Evolutionary conservation across 2,329 filamentous ascomycete species (phyloP).

Genomic region (Epichloe coenophiala): DNA sequence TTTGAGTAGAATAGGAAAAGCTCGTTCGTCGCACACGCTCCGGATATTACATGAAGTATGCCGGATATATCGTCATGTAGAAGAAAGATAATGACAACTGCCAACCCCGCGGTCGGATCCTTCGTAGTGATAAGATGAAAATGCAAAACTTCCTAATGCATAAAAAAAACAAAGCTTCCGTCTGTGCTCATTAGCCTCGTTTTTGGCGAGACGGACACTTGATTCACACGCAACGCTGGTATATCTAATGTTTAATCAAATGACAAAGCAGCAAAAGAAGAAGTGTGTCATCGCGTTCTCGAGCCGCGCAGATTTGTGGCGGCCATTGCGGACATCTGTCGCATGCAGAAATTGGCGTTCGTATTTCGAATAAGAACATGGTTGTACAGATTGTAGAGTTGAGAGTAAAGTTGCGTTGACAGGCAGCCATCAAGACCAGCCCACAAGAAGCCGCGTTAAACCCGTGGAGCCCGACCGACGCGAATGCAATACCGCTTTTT

Average conservation of each 20-base stretch:
- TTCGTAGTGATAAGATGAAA: constrained; percentile 4
- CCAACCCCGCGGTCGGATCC: constrained; percentile 9
- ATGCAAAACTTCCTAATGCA: constrained; percentile 15
- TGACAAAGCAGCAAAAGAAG: constrained; percentile 15
- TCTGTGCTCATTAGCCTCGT: constrained; percentile 29
- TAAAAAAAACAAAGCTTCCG: constrained; percentile 15
- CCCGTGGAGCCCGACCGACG: not conserved
- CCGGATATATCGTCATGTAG: constrained; percentile 1
- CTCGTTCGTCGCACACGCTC: constrained; percentile 8
- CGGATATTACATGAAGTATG: constrained; percentile 10
- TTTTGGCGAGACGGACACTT: constrained; percentile 19
- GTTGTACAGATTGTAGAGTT: constrained; percentile 29
- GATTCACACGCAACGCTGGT: constrained; percentile 9
- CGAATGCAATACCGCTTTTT: constrained; percentile 20
- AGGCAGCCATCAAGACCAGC: constrained; percentile 10
- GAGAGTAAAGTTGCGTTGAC: constrained; percentile 14
- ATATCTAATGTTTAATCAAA: constrained; percentile 12
- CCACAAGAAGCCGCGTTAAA: constrained; percentile 8
- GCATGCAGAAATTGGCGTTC: constrained; percentile 13
- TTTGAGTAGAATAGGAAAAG: constrained; percentile 10
- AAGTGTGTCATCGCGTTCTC: constrained; percentile 32
- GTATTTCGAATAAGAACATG: constrained; percentile 34
- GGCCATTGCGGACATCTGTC: constrained; percentile 17
- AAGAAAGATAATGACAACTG: not conserved
- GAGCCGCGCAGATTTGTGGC: constrained; percentile 9